Base-by-base conservation (phyloP, 768 basidiomycete species). In the Krasilnikovozyma curviuscula region DNA sequence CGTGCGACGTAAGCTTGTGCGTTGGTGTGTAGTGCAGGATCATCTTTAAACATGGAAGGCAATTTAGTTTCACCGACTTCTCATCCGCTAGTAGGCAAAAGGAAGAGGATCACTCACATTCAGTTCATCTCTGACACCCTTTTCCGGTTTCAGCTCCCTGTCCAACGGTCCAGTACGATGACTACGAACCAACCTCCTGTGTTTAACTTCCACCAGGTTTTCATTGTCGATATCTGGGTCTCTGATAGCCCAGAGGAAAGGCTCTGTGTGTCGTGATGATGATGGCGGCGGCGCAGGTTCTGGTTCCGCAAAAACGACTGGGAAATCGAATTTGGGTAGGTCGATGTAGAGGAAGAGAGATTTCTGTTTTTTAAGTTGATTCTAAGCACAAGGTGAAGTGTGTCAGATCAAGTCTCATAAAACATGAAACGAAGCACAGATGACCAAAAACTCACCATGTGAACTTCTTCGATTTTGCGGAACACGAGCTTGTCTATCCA, bases 141-240 rank as follows among this genome's bases (percentile, higher is more conserved):
- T 86, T 59, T 95, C 91, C 0, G 93, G 93, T 57, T 98, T 98
- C 46, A 98, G 69, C 59, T 97, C 93, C 44, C 86, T 69, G 59
- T 97, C 91, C 44, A 93, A 80, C 0, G 89, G 85, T 39, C 91
- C 88, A 44, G 85, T 86, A 39, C 93, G 71, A 57, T 97, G 89
- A 62, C 88, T 91, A 40, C 93, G 79, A 52, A 95, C 83, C 3
- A 97, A 71, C 2, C 88, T 74, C 28, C 93, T 75, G 59, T 97
- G 88, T 60, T 98, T 98, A 60, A 89, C 85, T 59, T 98, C 93
- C 0, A 97, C 88, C 0, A 89, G 89, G 59, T 98, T 98, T 56
- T 95, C 89, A 24, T 84, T 74, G 7, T 73, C 74, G 41, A 83
- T 73, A 53, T 98, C 93, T 3, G 91, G 88, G 57, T 98, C 93